phyloP scores from a whole-genome alignment of 164 flowering plant species.

The Stephania yunnanensis region DNA sequence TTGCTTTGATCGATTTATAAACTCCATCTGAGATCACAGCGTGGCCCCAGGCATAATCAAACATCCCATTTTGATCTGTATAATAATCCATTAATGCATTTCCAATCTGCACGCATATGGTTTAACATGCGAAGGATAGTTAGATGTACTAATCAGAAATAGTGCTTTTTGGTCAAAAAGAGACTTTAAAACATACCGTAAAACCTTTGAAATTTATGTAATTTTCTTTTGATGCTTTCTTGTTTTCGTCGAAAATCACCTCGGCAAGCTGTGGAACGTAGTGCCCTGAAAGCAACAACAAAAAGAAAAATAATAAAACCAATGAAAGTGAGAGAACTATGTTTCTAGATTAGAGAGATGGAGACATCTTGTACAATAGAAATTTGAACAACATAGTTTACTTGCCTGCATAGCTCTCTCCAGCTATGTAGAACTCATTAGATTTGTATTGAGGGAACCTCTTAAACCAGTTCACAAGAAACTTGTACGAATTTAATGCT shows the following conservation, averaged over 20 bases:
- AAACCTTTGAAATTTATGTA: conserved; percentile 69
- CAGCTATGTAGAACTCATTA: conserved; percentile 68
- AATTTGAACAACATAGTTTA: background rate
- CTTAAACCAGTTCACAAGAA: conserved; percentile 66
- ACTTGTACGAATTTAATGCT: conserved; percentile 59
- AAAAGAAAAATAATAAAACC: background rate
- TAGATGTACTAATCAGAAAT: background rate
- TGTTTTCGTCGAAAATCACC: conserved; percentile 46
- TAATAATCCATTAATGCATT: conserved; percentile 63
- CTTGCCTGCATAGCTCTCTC: conserved; percentile 87
- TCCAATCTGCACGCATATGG: conserved; percentile 45
- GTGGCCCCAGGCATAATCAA: conserved; percentile 80
- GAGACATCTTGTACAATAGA: too few species aligned
- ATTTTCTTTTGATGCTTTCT: conserved; percentile 22
- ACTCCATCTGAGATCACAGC: conserved; percentile 63
- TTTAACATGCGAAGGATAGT: background rate
- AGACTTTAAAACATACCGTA: conserved; percentile 32
- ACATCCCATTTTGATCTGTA: conserved; percentile 59
- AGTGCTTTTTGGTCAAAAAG: background rate
- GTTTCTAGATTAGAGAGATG: background rate
- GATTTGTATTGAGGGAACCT: conserved; percentile 72
- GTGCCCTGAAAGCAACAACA: conserved; percentile 27
- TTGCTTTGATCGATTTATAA: conserved; percentile 27
- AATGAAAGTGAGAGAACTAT: background rate
- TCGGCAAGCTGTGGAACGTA: conserved; percentile 83